These are phyloP conservation scores for Alternaria brassicicola DNA, from an alignment of 2,329 filamentous ascomycete species.

Conservation along the genomic window DNA sequence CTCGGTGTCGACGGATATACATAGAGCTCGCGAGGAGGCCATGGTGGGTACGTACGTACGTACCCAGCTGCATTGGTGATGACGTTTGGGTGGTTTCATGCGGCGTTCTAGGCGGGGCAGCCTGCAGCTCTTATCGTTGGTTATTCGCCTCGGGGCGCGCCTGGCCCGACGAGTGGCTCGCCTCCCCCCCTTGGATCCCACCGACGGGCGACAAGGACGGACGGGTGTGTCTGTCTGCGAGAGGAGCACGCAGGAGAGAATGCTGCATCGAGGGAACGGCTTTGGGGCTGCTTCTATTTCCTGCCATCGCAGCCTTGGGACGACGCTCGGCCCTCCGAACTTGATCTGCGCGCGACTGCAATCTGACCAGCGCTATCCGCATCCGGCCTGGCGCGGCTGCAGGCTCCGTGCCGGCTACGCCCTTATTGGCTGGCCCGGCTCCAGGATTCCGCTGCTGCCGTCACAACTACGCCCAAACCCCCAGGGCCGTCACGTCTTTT, in stretches of 20 bases:
- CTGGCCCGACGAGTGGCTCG: neutral
- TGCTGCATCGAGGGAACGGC: neutral
- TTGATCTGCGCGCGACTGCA: slow-evolving; percentile 25
- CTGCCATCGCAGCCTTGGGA: neutral
- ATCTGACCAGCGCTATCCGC: slow-evolving; percentile 8
- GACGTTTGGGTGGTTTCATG: slow-evolving; percentile 21
- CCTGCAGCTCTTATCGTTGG: slow-evolving; percentile 5
- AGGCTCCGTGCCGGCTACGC: neutral
- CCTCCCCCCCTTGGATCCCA: neutral
- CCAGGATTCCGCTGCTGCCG: slow-evolving; percentile 11
- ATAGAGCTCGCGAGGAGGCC: neutral
- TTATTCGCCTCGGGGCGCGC: neutral
- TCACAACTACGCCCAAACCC: slow-evolving; percentile 15
- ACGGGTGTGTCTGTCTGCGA: neutral
- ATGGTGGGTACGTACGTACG: neutral
- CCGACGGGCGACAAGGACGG: neutral
- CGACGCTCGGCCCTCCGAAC: slow-evolving; percentile 22
- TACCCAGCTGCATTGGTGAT: slow-evolving; percentile 1
- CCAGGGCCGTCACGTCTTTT: slow-evolving; percentile 4
- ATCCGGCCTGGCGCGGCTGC: slow-evolving; percentile 5
- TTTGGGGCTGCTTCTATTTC: neutral
- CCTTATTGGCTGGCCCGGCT: slow-evolving; percentile 8
- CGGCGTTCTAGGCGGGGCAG: neutral
- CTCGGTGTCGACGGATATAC: slow-evolving; percentile 2
- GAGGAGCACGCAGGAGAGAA: neutral